Evolutionary conservation across 768 basidiomycete species (phyloP), one percentile per base, ranked within the genome.

Genomic region (Russula sp.): DNA sequence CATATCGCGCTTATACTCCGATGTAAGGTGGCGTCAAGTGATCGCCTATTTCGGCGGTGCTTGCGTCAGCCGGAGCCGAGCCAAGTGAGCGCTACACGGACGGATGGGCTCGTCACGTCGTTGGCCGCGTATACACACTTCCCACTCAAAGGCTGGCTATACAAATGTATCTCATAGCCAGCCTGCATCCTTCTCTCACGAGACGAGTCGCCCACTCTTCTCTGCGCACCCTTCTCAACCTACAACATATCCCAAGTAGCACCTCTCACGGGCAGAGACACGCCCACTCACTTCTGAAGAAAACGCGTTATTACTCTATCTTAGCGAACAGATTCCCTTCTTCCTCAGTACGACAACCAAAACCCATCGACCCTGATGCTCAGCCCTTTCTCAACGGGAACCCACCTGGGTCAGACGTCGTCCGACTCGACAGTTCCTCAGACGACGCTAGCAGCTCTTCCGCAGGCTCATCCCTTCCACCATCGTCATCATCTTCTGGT

Each of bases 401-500:
- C 16, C 6, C 8, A 34, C 48, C 42, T 44, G n/a, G 11, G 45
- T 55, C 57, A 16, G 18, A 59, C 10, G 39, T 39, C 8, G 59
- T 68, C 9, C 62, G 65, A 34, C 55, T 68, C 6, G 59, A 68
- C 35, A 40, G 55, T 47, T 34, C 58, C 32, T 20, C 60, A 8
- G 39, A 66, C 27, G 59, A 57, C 42, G 47, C 65, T n/a, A 40
- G n/a, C 22, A 9, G 52, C 72, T 55, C 72, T 69, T 37, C 70
- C 48, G 64, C 69, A n/a, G 76, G 73, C 39, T 70, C 76, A 5
- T 68, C 79, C 70, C 66, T 75, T 65, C 62, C 77, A 71, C 45
- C 78, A 66, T 67, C 80, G 18, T 73, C 82, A 13, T 80, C 80
- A 8, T 77, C 74, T 13, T 71, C 77, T 13, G 76, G 75, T 37